These are phyloP conservation scores for Climacium dendroides DNA, from an alignment of 225 moss, liverwort and hornwort species.

Conservation along the genomic window DNA sequence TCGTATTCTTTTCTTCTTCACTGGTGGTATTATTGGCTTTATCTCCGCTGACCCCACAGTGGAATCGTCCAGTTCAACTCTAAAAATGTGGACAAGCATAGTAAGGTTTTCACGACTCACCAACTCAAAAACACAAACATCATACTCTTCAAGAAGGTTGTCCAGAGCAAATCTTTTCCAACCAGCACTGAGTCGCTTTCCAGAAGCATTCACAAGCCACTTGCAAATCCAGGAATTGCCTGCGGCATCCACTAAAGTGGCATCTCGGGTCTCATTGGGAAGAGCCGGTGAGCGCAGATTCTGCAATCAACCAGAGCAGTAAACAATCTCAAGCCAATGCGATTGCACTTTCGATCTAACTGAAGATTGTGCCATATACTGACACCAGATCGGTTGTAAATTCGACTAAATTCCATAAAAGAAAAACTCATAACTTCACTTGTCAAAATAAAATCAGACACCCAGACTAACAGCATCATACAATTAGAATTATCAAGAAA, in stretches of 20 bases:
- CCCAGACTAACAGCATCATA: neutral
- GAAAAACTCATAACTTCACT: neutral
- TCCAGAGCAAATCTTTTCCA: conserved; percentile 22
- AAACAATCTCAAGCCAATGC: neutral
- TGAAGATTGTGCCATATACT: neutral
- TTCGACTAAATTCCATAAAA: neutral
- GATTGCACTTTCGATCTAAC: neutral
- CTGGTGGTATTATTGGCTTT: neutral
- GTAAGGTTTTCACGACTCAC: neutral
- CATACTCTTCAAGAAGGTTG: conserved; percentile 7
- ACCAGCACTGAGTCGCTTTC: conserved; percentile 16
- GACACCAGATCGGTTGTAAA: neutral
- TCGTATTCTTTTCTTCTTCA: neutral
- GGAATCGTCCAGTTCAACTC: conserved; percentile 1
- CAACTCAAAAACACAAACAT: conserved; percentile 23
- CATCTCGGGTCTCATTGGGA: conserved; percentile 12
- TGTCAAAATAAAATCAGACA: neutral
- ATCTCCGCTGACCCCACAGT: neutral
- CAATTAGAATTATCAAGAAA: neutral
- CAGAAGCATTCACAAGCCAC: conserved; percentile 16
- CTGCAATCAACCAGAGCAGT: neutral
- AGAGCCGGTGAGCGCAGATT: neutral
- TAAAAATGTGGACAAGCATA: conserved; percentile 11
- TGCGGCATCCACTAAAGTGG: neutral
- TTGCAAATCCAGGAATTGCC: conserved; percentile 7